These are phyloP conservation scores for Candida chauliodis DNA, from an alignment of 805 yeast species.

Conservation along the genomic window DNA sequence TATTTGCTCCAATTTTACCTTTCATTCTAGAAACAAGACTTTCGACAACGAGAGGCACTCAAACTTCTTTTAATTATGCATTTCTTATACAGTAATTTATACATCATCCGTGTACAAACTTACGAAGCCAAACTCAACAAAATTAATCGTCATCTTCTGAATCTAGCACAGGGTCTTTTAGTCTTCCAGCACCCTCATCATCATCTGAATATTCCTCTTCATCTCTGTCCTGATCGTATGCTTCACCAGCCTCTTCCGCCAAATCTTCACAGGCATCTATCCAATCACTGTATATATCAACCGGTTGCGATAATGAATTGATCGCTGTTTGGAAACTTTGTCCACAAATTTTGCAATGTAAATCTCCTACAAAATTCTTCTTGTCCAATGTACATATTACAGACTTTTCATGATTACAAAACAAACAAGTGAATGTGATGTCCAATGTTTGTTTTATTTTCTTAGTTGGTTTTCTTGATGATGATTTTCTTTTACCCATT, in stretches of 20 bases:
- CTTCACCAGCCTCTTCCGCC: slow-evolving; percentile 51
- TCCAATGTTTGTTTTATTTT: slow-evolving; percentile 75
- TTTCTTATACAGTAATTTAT: too few species aligned
- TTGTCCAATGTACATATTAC: slow-evolving; percentile 87
- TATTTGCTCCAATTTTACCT: too few species aligned
- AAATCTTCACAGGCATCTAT: slow-evolving; percentile 92
- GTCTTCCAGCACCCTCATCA: slow-evolving; percentile 2
- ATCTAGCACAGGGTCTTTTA: slow-evolving; percentile 6
- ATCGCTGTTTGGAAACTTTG: slow-evolving; percentile 88
- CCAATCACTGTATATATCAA: slow-evolving; percentile 96
- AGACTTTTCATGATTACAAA: slow-evolving; percentile 93
- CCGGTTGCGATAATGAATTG: slow-evolving; percentile 81
- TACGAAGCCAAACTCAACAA: too few species aligned
- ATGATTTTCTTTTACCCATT: slow-evolving; percentile 79
- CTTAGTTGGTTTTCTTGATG: slow-evolving; percentile 71
- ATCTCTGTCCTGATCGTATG: slow-evolving; percentile 16
- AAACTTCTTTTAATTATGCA: too few species aligned
- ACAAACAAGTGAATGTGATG: slow-evolving; percentile 81
- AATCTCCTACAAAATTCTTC: slow-evolving; percentile 75
- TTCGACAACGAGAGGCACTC: too few species aligned
- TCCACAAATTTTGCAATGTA: slow-evolving; percentile 91
- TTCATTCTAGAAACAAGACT: too few species aligned
- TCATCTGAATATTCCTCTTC: slow-evolving; percentile 33
- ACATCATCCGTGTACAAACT: too few species aligned
- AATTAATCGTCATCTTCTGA: slow-evolving; percentile 16